Percentiles rank a stretch among this genome's conserved stretches.
Conservation (phyloP, 179 eudicot genomes). For the Silene noctiflora region DNA sequence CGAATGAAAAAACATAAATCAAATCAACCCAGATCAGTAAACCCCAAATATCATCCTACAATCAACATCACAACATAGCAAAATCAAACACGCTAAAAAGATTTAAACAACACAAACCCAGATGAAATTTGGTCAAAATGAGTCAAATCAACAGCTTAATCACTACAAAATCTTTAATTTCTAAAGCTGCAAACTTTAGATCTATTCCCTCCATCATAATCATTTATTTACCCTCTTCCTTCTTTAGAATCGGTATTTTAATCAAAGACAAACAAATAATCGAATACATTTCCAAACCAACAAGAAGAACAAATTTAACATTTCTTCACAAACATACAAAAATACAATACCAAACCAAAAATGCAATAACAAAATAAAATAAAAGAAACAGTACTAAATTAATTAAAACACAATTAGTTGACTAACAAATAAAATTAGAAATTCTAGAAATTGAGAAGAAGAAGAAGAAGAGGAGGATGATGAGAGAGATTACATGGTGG, state of each 20-base stretch:
- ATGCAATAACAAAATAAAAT: background rate
- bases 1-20: background rate
- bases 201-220: background rate
- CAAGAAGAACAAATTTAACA: background rate
- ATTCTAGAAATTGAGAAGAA: background rate
- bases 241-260: background rate
- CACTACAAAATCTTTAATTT: too few relatives aligned
- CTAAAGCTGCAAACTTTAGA: background rate
- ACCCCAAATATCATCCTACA: background rate
- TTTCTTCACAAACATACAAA: background rate
- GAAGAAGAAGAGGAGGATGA: background rate
- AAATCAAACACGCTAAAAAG: background rate
- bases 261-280: background rate
- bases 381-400: background rate
- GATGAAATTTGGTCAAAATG: background rate
- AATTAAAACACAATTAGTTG: background rate
- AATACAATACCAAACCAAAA: background rate
- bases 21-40: background rate
- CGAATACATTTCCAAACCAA: background rate
- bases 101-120: conserved; percentile 5
- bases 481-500: conserved; percentile 8
- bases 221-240: too few relatives aligned
- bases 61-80: background rate
- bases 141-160: conserved; percentile 6
- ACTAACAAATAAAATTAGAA: background rate